Evolutionary conservation across 1,139 yeast species (phyloP), one percentile per base, ranked within the genome.

Genomic region (Lodderomyces beijingensis): DNA sequence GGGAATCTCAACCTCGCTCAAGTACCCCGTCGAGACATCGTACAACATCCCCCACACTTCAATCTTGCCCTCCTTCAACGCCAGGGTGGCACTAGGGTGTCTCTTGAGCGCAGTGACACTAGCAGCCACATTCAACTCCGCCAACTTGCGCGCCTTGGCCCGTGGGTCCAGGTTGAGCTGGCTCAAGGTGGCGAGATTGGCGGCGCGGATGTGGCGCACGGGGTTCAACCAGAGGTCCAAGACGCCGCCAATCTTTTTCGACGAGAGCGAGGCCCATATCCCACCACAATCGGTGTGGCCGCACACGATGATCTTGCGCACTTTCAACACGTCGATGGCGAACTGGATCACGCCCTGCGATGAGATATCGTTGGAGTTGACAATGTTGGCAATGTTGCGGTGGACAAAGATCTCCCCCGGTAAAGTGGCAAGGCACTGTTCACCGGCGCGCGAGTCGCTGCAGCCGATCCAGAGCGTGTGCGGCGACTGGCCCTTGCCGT

Each of bases 201-300:
- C 65, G 14, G 81, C 85, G 43, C 85, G 65, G 35, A 81, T 79
- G 42, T 79, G 86, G 45, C 89, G 73, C 35, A 85, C 65, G 16
- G 85, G 83, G 40, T 79, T 74, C 41, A 84, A 68, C 94, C 94
- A 84, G 42, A 77, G 74, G 57, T 83, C 91, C 40, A 85, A 65
- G 15, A 79, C 80, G 18, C 91, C 89, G 20, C 86, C 85, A 30
- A 85, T 70, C 41, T 75, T 74, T 46, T 79, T 77, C 39, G 77
- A 71, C 4, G 82, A 72, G 38, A 91, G 62, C 12, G 94, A 81
- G 16, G 96, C 91, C 80, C 89, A 82, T 38, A 88, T 78, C 20
- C 97, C 98, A 32, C 97, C 97, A 66, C 98, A 91, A 59, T 88
- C 95, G 22, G 95, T 85, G 63, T 91, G 98, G n/a, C 98, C 98